Conservation (phyloP, 257 asterid species). For the Solanum ahanhuiri region DNA sequence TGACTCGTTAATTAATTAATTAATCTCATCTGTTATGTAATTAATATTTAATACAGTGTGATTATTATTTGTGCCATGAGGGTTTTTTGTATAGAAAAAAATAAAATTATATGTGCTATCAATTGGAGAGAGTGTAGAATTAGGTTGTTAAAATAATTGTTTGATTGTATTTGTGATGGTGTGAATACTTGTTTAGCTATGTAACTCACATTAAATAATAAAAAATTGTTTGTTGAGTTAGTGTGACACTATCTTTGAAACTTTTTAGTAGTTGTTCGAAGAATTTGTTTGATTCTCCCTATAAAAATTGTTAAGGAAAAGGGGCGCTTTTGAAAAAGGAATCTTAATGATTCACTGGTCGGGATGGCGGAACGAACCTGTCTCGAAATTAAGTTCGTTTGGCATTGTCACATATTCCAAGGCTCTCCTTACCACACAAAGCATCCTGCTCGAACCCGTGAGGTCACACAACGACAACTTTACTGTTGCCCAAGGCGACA, state of each 20-base stretch:
- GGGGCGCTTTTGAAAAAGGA: too few relatives aligned
- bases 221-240: background rate
- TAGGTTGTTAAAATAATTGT: background rate
- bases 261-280: too few relatives aligned
- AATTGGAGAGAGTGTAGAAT: background rate
- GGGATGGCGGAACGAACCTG: too few relatives aligned
- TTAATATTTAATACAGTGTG: background rate
- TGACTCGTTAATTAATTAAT: conserved; percentile 17
- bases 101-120: too few relatives aligned
- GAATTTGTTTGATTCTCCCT: too few relatives aligned
- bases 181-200: background rate
- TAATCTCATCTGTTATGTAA: background rate
- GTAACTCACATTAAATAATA: background rate
- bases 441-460: background rate
- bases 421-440: background rate
- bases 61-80: background rate
- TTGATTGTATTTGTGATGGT: background rate
- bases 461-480: background rate
- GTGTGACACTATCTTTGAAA: background rate
- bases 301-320: too few relatives aligned
- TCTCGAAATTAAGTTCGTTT: background rate
- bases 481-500: background rate
- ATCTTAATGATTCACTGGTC: too few relatives aligned
- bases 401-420: background rate
- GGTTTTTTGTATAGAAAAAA: background rate